Evolutionary conservation across 2,329 filamentous ascomycete genomes (phyloP), one percentile per base, ranked within the genome.

Genomic region (Pseudocercospora pini-densiflorae): DNA sequence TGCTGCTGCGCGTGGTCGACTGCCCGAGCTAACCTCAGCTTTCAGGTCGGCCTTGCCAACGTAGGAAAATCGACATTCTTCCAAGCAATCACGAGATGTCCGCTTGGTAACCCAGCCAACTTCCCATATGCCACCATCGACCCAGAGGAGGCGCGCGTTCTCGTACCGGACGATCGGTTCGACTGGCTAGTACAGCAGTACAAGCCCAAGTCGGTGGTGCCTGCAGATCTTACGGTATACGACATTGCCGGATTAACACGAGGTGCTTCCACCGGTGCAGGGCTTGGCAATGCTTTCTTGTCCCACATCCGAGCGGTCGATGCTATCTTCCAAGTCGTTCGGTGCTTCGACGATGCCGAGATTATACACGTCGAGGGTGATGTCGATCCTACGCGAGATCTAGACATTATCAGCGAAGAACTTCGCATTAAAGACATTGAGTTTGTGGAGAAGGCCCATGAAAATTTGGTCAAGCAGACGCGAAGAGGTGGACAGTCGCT

Each of bases 281-380:
- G 95, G 86, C 90, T 99, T 68, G 95, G 95, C 77, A 99, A 99
- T 80, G 88, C 94, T 74, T 99, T 99, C 89, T 85, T 99, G 84
- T 98, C 95, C 43, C 95, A 99, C 82, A 99, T 99, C 75, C 93
- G 96, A 79, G 95, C 95, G 77, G 71, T 80, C 72, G 64, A 84
- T 76, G 68, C 79, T 71, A 71, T 78, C 72, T 77, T 80, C 72
- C 75, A 81, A 72, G 75, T 81, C 61, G 76, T 80, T 27, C 77
- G 79, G 70, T 77, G 77, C 74, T 79, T 99, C 83, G 96, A 99
- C 79, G 95, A 99, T 85, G 95, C 94, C 67, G 95, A 99, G 83
- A 99, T 99, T 77, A 98, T 97, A 76, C 95, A 99, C 87, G 94
- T 99, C 72, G 96, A 99, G 86, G 96, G 95, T 79, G 95, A 99